These are phyloP conservation scores for Pseudogymnoascus sp. DNA, from an alignment of 2,329 filamentous ascomycete species.

Conservation along the genomic window DNA sequence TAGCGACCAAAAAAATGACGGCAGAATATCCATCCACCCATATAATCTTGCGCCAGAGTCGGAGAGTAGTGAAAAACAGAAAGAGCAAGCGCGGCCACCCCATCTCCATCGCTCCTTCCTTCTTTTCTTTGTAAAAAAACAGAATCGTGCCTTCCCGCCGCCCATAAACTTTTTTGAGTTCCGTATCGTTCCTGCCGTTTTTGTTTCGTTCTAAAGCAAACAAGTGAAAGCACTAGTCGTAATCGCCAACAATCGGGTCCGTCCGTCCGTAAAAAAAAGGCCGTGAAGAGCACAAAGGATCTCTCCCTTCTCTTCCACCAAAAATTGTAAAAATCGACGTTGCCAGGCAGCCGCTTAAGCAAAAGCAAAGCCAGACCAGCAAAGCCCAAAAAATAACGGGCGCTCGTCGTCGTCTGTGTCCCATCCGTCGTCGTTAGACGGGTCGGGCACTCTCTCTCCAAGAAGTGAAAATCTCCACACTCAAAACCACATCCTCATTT, in stretches of 20 bases:
- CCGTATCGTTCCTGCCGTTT: conserved; percentile 2
- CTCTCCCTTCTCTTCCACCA: not conserved
- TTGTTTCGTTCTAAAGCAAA: conserved; percentile 6
- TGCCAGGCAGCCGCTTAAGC: not conserved
- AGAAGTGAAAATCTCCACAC: not conserved
- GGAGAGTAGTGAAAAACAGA: not conserved
- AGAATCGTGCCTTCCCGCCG: not conserved
- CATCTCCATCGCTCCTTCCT: not conserved
- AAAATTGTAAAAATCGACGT: not conserved
- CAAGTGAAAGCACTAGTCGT: not conserved
- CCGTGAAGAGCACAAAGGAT: not conserved
- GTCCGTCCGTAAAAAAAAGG: not conserved
- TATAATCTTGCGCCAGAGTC: conserved; percentile 5
- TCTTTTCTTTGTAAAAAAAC: not conserved
- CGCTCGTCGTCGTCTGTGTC: not conserved
- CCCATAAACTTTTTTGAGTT: not conserved
- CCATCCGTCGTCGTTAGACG: not conserved
- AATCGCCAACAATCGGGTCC: not conserved
- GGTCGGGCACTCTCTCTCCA: not conserved
- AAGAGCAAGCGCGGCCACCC: not conserved
- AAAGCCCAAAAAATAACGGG: conserved; percentile 12
- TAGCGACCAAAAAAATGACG: not conserved
- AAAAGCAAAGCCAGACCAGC: not conserved
- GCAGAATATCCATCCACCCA: not conserved
- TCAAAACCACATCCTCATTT: not conserved